Base-by-base conservation (phyloP, 495 filamentous ascomycete genomes). In the Pyronema omphalodes region DNA sequence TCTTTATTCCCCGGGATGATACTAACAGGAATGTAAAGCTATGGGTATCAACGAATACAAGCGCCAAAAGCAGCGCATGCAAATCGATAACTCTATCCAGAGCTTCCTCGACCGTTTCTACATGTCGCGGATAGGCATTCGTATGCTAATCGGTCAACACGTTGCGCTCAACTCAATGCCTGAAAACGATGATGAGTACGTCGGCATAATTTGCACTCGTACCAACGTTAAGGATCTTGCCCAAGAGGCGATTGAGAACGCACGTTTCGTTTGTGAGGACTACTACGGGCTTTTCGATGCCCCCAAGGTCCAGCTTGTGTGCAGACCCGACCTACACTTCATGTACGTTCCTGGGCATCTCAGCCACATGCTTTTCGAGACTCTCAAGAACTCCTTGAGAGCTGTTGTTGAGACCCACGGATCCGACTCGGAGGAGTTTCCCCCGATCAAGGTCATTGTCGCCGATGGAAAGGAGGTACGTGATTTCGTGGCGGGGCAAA, bases 61-160 rank as follows among this genome's bases (percentile, higher is more conserved):
- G 70, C 84, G 91, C 43, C 91, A 82, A 64, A 79, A 86, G 53
- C 91, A 98, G 72, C 79, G 91, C 43, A 89, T 96, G 83, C 93
- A 96, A 66, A 98, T 98, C 64, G 91, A 96, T 70, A 81, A 86
- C 53, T 91, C 86, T 52, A 94, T 98, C 49, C 91, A 98, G 66
- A 78, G 82, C 49, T 98, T 98, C 71, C 79, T 98, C 53, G 91
- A 98, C 70, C 84, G 91, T 49, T 98, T 98, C 66, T 98, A 98
- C 72, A 98, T 98, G 91, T 94, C 87, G 36, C 87, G 91, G n/a
- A 98, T 98, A 58, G 91, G 91, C 58, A 98, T 98, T 52, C 85
- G 91, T 57, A 98, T 98, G 91, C 77, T 98, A 11, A 94, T 98
- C 52, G 91, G 91, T 34, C 91, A 98, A 67, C 91, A 98, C 69